Base-by-base conservation (phyloP, 768 basidiomycete genomes). In the Leucocoprinus birnbaumii region DNA sequence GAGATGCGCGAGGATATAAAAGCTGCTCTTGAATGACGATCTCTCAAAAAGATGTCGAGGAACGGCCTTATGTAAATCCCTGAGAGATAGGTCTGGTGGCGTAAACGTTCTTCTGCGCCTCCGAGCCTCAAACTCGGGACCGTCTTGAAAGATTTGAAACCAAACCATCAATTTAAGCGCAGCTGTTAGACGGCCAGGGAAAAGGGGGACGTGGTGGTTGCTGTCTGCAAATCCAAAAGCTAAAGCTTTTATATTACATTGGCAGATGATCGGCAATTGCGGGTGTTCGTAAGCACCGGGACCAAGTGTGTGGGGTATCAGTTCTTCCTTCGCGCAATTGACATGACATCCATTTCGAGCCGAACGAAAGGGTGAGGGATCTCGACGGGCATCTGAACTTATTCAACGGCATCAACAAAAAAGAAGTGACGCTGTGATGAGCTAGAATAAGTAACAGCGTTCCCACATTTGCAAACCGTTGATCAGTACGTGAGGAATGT, bases 41-140 rank as follows among this genome's bases (percentile, higher is more conserved):
- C 68, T 70, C 49, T 76, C 66, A 60, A 78, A 79, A 18, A 82
- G 72, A 56, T 75, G 73, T 19, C 62, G 69, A 2, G 80, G 80
- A 24, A 83, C 74, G 6, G 74, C 80, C 13, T 73, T 68, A 57
- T 73, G 79, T 31, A 83, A 62, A 27, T 77, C 69, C 53, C 75
- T 77, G 44, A 79, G 54, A 16, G 70, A 71, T 21, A 74, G n/a
- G 52, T 73, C 66, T 3, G 78, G 77, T 3, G 76, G 77, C 4
- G 68, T 63, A 59, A 79, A 80, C 0, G 68, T 61, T 24, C 63
- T 61, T 50, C 65, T 72, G 22, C 63, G 63, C 56, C 66, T 73
- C 27, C 78, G 70, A n/a, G 71, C 69, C 57, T 76, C 73, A 60
- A 76, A 80, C 70, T 80, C 80, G 19, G 77, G 77, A 25, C 78